Evolutionary conservation across 2,329 filamentous ascomycete genomes (phyloP).

Genomic region (Apiospora pterosperma): DNA sequence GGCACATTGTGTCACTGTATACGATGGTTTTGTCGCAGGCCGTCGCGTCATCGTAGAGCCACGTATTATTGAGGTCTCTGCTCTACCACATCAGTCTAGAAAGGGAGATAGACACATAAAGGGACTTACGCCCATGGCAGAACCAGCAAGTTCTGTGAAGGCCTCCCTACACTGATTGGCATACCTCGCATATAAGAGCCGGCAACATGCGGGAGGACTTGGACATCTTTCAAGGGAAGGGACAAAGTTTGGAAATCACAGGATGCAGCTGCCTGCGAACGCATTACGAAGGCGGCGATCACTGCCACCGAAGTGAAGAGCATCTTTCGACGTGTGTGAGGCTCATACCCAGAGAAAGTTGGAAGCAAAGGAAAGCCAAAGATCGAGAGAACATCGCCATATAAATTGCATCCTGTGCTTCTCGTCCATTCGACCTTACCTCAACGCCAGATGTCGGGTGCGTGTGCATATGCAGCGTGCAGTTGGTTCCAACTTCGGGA

Average conservation of each 20-base stretch:
- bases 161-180: constrained; percentile 20
- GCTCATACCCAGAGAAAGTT: no score
- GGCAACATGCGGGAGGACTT: constrained; percentile 17
- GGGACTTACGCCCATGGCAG: constrained; percentile 27
- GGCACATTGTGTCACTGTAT: constrained; percentile 23
- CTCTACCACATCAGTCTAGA: neutral
- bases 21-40: constrained; percentile 21
- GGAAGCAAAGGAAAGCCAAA: no score
- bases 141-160: constrained; percentile 23
- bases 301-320: no score
- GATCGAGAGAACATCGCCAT: no score
- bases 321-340: no score
- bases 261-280: no score
- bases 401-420: no score
- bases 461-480: no score
- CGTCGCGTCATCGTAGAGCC: constrained; percentile 23
- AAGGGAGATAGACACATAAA: neutral
- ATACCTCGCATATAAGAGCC: constrained; percentile 27
- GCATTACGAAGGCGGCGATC: no score
- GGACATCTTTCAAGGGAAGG: constrained; percentile 16
- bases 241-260: neutral
- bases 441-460: no score
- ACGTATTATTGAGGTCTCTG: constrained; percentile 26
- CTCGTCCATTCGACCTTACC: no score
- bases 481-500: no score